A percentile compares a stretch with the other conserved stretches of the same genome.
phyloP scores from a whole-genome alignment of 176 grass and related monocot genomes.

The Thalia dealbata region DNA sequence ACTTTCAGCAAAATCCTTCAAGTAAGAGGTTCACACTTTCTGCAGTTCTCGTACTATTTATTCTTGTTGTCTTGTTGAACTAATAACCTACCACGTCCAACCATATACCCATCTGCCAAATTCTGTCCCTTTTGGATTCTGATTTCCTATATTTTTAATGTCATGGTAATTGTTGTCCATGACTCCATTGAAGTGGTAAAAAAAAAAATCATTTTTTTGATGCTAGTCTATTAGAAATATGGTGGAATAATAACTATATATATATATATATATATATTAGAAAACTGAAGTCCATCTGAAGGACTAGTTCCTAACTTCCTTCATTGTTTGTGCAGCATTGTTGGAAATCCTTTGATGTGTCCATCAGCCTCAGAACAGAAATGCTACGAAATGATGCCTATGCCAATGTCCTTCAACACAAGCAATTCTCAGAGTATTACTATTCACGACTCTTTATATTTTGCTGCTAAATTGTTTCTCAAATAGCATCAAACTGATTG shows the following conservation, averaged over 20 bases:
- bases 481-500: not conserved
- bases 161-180: not conserved
- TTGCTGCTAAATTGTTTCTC: not conserved
- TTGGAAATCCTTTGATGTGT: conserved; percentile 91
- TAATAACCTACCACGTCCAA: not conserved
- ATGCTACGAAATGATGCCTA: conserved; percentile 58
- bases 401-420: conserved; percentile 60
- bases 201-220: not conserved
- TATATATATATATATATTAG: too few species aligned
- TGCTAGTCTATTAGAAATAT: not conserved
- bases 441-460: conserved; percentile 3
- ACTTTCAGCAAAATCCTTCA: conserved; percentile 58
- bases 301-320: conserved; percentile 9
- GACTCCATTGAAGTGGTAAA: not conserved
- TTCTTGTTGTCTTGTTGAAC: not conserved
- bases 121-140: not conserved
- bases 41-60: not conserved
- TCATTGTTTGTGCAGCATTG: conserved; percentile 39
- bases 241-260: not conserved
- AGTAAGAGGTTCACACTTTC: conserved; percentile 30
- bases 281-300: too few species aligned
- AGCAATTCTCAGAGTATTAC: conserved; percentile 68
- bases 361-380: conserved; percentile 35
- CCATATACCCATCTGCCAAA: not conserved
- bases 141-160: not conserved